Conservation (phyloP, 805 yeast species). For the Wickerhamiella cacticola region DNA sequence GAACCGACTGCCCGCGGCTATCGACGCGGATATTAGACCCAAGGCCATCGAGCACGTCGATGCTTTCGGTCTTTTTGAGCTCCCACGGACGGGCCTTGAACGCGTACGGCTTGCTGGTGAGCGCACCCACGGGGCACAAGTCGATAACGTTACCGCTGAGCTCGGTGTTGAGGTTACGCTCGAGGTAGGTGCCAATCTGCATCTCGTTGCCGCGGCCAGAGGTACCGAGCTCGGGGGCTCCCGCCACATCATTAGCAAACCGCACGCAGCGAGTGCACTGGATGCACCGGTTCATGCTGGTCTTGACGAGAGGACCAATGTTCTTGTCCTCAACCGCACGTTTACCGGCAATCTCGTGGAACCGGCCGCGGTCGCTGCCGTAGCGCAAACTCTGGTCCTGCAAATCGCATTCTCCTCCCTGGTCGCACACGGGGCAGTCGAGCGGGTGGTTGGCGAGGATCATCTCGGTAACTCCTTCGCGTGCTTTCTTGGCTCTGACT, state of each 20-base stretch:
- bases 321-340: conserved; percentile 87
- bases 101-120: conserved; percentile 84
- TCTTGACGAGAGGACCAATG: conserved; percentile 77
- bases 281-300: conserved; percentile 85
- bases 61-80: conserved; percentile 73
- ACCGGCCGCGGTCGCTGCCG: conserved; percentile 80
- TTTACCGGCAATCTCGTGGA: conserved; percentile 68
- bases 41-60: conserved; percentile 71
- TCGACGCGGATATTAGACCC: conserved; percentile 79
- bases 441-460: conserved; percentile 78
- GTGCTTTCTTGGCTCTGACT: conserved; percentile 66
- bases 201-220: conserved; percentile 84
- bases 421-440: conserved; percentile 89
- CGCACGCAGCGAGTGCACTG: conserved; percentile 88
- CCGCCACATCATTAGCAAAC: conserved; percentile 81
- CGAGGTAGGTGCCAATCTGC: conserved; percentile 84
- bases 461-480: conserved; percentile 88
- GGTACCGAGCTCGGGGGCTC: conserved; percentile 83
- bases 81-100: conserved; percentile 92
- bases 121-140: conserved; percentile 85
- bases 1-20: conserved; percentile 74
- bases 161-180: conserved; percentile 72
- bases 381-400: conserved; percentile 78
- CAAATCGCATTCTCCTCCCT: conserved; percentile 88
- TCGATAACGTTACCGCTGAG: conserved; percentile 79